Base-by-base conservation (phyloP, 2,329 filamentous ascomycete genomes). In the Gaeumannomyces tritici region DNA sequence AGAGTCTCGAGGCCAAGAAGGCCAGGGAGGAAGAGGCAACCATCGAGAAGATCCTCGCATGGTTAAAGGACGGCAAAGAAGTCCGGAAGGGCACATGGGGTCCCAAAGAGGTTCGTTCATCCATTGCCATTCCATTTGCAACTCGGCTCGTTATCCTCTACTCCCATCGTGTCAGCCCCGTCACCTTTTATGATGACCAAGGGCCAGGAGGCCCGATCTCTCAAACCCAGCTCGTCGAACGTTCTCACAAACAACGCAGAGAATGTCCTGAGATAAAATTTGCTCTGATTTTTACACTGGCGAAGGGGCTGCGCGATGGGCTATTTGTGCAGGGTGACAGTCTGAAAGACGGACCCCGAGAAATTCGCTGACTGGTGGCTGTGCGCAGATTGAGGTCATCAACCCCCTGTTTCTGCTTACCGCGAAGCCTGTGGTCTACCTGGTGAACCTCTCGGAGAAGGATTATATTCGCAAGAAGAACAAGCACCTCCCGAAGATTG, bases 191-290 rank as follows among this genome's bases (percentile, higher is more conserved):
- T 96, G 95, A 98, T 98, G 95, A 98, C 88, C 89, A 96, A 96
- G 89, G 95, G 92, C 91, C 87, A 84, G 81, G 81, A 78, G 84
- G 90, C 91, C 93, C 89, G 89, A 92, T 83, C 82, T 89, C 81
- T 90, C 93, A 96, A 51, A 91, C 95, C 95, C 95, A 99, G 95
- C 95, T 99, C 95, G 89, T 96, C 89, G 93, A 98, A 88, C 86
- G 84, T 33, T 85, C 89, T 90, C 87, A 83, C 79, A 77, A 79
- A 79, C 78, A 86, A 90, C 86, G 84, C 83, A 82, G 89, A 91
- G 89, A 83, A 82, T 83, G 85, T 86, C 74, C 78, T 97, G 93
- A 96, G 92, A 97, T 89, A 83, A 90, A 82, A 79, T 85, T 82
- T 78, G 79, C 75, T 86, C 89, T 91, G 89, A 91, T 77, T 68